Conservation (phyloP, 257 asterid species). For the Penstemon newberryi region DNA sequence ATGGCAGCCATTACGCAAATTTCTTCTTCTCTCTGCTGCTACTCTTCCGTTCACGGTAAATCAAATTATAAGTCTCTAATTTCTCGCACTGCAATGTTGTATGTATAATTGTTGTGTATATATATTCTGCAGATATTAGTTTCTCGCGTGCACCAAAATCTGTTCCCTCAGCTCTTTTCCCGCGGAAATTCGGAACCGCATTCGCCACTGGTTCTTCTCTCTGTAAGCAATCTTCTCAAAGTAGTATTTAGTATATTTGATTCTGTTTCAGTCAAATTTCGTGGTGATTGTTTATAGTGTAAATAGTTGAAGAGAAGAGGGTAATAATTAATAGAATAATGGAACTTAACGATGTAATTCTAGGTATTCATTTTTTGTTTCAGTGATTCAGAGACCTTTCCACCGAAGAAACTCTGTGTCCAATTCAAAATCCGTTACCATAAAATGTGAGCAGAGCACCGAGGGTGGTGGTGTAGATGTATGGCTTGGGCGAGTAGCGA, state of each 20-base stretch:
- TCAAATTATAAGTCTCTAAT: background rate
- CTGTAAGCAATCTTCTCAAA: slow-evolving; percentile 29
- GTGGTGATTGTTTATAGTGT: background rate
- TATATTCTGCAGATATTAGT: slow-evolving; percentile 37
- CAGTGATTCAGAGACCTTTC: slow-evolving; percentile 46
- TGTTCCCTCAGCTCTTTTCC: slow-evolving; percentile 30
- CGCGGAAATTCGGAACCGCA: slow-evolving; percentile 34
- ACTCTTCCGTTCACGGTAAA: slow-evolving; percentile 41
- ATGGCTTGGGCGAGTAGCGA: slow-evolving; percentile 88
- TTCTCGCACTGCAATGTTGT: background rate
- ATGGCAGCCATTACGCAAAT: slow-evolving; percentile 34
- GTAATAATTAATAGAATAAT: background rate
- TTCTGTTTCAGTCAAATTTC: background rate
- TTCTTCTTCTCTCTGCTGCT: slow-evolving; percentile 40
- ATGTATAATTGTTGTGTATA: no score
- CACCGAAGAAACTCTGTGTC: slow-evolving; percentile 26
- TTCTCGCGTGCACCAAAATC: slow-evolving; percentile 16
- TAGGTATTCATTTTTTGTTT: slow-evolving; percentile 38
- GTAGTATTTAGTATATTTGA: background rate
- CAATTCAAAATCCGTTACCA: slow-evolving; percentile 38
- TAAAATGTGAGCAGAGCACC: slow-evolving; percentile 77
- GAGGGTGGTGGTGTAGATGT: slow-evolving; percentile 60
- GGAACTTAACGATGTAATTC: slow-evolving; percentile 32
- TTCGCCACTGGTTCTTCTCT: slow-evolving; percentile 49
- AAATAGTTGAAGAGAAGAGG: background rate